These are phyloP conservation scores for Cotoneaster glaucophyllus DNA, from an alignment of 306 rosid genomes.

Conservation along the genomic window DNA sequence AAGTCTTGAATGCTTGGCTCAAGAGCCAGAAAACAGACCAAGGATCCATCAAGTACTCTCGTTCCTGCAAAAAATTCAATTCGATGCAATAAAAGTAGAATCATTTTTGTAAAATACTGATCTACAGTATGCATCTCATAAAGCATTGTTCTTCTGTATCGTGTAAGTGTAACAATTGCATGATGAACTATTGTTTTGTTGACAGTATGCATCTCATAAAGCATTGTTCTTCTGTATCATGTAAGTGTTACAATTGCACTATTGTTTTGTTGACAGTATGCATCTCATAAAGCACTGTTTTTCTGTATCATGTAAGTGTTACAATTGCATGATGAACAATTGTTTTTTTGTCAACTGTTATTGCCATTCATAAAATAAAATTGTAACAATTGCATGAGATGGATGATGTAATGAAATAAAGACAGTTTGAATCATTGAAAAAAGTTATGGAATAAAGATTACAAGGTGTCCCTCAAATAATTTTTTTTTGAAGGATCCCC, in stretches of 20 bases:
- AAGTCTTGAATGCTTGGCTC: conserved; percentile 47
- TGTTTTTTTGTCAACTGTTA: too few species aligned
- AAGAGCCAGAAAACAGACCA: conserved; percentile 30
- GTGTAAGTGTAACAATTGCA: not conserved
- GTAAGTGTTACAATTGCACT: not conserved
- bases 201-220: too few species aligned
- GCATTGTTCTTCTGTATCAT: too few species aligned
- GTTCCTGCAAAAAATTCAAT: conserved; percentile 19
- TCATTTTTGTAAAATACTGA: not conserved
- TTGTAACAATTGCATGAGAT: too few species aligned
- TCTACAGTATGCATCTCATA: not conserved
- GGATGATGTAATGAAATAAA: too few species aligned
- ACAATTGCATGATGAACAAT: not conserved
- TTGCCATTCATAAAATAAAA: too few species aligned
- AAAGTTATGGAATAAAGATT: too few species aligned
- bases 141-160: not conserved
- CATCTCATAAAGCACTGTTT: too few species aligned
- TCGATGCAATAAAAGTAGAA: conserved; percentile 5
- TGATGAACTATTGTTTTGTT: not conserved
- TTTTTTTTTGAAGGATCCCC: too few species aligned
- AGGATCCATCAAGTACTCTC: conserved; percentile 21
- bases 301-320: too few species aligned
- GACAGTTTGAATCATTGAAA: too few species aligned
- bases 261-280: not conserved
- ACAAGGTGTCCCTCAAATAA: too few species aligned